Evolutionary conservation across 2,329 filamentous ascomycete species (phyloP).

Genomic region (Lecanicillium sp.): DNA sequence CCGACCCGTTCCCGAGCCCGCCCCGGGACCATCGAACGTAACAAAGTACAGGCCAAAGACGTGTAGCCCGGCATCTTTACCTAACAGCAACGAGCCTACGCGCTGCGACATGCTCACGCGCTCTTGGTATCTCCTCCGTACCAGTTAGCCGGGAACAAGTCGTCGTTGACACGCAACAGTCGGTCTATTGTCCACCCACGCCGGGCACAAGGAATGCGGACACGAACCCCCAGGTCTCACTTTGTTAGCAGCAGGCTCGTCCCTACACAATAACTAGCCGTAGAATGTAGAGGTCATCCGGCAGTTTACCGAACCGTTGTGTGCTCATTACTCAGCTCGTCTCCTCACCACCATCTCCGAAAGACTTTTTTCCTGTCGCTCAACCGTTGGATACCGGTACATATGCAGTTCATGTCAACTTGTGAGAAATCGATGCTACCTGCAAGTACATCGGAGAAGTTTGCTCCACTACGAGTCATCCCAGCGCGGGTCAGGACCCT

Average conservation of each 20-base stretch:
- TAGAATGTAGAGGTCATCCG: too few species aligned
- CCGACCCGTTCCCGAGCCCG: not conserved
- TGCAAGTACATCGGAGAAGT: too few species aligned
- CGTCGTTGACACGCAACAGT: not conserved
- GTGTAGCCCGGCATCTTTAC: too few species aligned
- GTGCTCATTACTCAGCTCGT: not conserved
- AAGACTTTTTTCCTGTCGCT: too few species aligned
- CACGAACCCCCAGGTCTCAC: conserved; percentile 5
- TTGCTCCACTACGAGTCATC: conserved; percentile 1
- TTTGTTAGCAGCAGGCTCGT: not conserved
- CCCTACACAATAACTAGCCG: too few species aligned
- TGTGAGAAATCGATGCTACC: too few species aligned
- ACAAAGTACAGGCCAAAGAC: not conserved
- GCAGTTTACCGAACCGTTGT: not conserved
- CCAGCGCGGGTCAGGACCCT: not conserved
- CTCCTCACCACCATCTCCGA: too few species aligned
- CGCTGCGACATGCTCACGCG: not conserved
- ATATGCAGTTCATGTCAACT: too few species aligned
- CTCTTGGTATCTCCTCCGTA: not conserved
- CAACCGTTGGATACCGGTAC: too few species aligned
- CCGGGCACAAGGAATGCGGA: not conserved
- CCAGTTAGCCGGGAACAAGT: not conserved
- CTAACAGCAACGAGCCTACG: not conserved
- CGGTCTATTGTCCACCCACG: not conserved
- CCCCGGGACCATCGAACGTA: not conserved